These are phyloP conservation scores for Magnusiomyces clavatus DNA, from an alignment of 1,139 yeast species.

Conservation along the genomic window DNA sequence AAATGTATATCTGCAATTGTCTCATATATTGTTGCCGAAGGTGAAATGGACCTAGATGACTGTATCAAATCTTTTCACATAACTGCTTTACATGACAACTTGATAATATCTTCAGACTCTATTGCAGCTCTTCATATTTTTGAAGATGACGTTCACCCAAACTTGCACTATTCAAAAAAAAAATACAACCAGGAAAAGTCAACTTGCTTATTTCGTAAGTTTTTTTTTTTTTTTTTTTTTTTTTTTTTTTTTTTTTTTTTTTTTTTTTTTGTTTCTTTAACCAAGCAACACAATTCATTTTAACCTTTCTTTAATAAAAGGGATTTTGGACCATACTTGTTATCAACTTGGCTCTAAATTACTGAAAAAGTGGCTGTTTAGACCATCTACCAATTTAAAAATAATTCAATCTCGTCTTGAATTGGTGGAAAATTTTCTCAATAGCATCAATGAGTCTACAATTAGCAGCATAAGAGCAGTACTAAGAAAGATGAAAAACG, in stretches of 20 bases:
- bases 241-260: not conserved
- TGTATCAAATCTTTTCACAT: conserved; percentile 5
- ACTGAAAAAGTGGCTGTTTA: conserved; percentile 31
- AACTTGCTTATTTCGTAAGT: conserved; percentile 19
- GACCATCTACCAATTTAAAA: conserved; percentile 29
- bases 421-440: conserved; percentile 23
- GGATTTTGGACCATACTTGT: conserved; percentile 23
- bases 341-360: conserved; percentile 30
- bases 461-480: conserved; percentile 17
- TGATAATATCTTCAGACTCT: conserved; percentile 35
- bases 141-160: conserved; percentile 19
- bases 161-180: conserved; percentile 12
- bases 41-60: conserved; percentile 3
- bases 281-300: too few species aligned
- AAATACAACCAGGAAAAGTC: conserved; percentile 8
- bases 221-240: not conserved
- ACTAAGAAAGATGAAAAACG: conserved; percentile 28
- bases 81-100: conserved; percentile 10
- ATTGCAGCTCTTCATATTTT: conserved; percentile 31
- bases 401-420: conserved; percentile 29
- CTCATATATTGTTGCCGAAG: conserved; percentile 6
- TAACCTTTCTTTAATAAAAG: too few species aligned
- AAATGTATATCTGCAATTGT: conserved; percentile 12
- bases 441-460: conserved; percentile 11
- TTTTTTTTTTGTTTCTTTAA: too few species aligned